Conservation (phyloP, 768 basidiomycete genomes). For the Kwoniella botswanensis region DNA sequence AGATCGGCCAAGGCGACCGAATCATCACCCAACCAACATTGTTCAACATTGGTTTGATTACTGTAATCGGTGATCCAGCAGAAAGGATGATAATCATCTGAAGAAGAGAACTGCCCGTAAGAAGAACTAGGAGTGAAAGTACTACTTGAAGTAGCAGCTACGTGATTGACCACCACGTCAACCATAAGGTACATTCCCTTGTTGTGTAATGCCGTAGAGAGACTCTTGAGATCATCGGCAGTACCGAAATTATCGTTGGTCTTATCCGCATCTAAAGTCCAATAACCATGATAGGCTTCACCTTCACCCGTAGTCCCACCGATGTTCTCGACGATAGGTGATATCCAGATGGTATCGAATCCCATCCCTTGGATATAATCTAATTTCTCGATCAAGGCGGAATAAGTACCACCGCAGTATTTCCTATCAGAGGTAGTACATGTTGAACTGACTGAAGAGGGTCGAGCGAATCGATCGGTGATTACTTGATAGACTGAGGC, state of each 20-base stretch:
- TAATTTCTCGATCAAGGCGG: slow-evolving; percentile 71
- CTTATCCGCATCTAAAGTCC: slow-evolving; percentile 62
- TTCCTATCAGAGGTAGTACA: slow-evolving; percentile 30
- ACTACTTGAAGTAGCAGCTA: slow-evolving; percentile 69
- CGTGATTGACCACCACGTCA: slow-evolving; percentile 83
- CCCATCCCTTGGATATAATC: slow-evolving; percentile 84
- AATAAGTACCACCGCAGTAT: slow-evolving; percentile 90
- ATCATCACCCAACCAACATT: slow-evolving; percentile 82
- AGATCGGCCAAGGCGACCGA: slow-evolving; percentile 77
- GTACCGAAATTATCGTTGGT: slow-evolving; percentile 75
- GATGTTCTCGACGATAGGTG: slow-evolving; percentile 79
- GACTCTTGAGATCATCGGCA: slow-evolving; percentile 71
- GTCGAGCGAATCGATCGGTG: slow-evolving; percentile 74
- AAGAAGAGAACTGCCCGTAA: slow-evolving; percentile 45
- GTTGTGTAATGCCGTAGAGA: slow-evolving; percentile 70
- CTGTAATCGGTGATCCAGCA: slow-evolving; percentile 70
- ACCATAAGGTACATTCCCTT: slow-evolving; percentile 87
- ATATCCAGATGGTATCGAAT: slow-evolving; percentile 85
- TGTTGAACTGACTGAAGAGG: slow-evolving; percentile 57
- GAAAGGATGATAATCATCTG: slow-evolving; percentile 78
- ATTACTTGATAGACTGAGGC: slow-evolving; percentile 84
- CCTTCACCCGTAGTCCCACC: slow-evolving; percentile 62
- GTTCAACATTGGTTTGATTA: slow-evolving; percentile 72
- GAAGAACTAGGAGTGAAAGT: slow-evolving; percentile 62
- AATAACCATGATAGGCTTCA: slow-evolving; percentile 81